Evolutionary conservation across 1,284 basidiomycete species (phyloP).

Genomic region (Pseudozyma tsukubaensis): DNA sequence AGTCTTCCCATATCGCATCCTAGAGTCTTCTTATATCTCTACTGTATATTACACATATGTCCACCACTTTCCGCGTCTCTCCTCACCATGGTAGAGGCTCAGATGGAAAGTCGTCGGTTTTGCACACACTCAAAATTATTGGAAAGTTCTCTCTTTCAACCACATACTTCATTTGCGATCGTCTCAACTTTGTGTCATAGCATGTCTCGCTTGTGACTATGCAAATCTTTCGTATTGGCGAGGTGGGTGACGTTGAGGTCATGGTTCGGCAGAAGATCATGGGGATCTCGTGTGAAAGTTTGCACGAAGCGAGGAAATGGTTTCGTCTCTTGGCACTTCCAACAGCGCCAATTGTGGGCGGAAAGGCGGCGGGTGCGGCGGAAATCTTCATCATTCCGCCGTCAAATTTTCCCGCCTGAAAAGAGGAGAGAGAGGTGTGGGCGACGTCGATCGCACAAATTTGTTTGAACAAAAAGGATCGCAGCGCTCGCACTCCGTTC

Average conservation of each 20-base stretch:
- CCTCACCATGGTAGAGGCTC: background rate
- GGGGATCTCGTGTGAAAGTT: background rate
- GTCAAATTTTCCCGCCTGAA: background rate
- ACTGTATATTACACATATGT: constrained; percentile 15
- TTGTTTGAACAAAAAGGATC: no score
- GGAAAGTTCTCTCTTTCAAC: background rate
- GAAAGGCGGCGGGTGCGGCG: background rate
- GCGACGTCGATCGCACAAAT: no score
- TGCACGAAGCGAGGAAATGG: background rate
- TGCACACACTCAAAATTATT: no score
- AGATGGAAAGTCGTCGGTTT: background rate
- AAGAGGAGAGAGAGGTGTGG: no score
- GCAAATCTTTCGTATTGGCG: no score
- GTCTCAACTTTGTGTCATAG: background rate
- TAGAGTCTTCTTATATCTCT: constrained; percentile 1
- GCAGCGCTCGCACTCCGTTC: no score
- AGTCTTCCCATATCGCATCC: background rate
- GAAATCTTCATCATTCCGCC: background rate
- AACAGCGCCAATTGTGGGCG: background rate
- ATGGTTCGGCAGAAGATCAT: background rate
- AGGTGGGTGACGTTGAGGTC: background rate
- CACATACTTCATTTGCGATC: background rate
- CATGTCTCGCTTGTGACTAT: background rate
- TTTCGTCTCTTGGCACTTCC: constrained; percentile 6
- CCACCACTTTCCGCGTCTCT: background rate